A percentile compares a stretch with the other conserved stretches of the same genome.
These are phyloP conservation scores for Moelleriella libera DNA, from an alignment of 2,329 filamentous ascomycete species.

Conservation along the genomic window DNA sequence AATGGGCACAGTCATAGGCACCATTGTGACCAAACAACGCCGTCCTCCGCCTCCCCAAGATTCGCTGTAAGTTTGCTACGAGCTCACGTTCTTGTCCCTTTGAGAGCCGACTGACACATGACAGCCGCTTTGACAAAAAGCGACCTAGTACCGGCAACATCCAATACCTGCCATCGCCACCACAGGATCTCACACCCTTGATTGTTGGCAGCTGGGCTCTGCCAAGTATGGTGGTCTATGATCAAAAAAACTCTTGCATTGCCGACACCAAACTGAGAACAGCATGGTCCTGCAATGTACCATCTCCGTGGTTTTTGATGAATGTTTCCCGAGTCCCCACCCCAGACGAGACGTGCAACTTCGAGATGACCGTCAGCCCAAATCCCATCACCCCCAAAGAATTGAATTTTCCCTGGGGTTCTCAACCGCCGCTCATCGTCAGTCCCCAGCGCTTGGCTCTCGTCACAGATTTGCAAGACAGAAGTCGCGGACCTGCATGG, in stretches of 20 bases:
- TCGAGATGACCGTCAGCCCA: constrained; percentile 23
- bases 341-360: constrained; percentile 18
- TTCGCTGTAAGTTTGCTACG: constrained; percentile 11
- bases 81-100: not conserved
- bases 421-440: constrained; percentile 32
- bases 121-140: constrained; percentile 11
- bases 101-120: constrained; percentile 1
- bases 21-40: constrained; percentile 8
- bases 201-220: constrained; percentile 41
- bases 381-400: constrained; percentile 25
- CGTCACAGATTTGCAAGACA: constrained; percentile 37
- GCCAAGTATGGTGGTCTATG: constrained; percentile 35
- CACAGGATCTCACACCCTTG: constrained; percentile 35
- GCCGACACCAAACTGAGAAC: constrained; percentile 35
- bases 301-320: constrained; percentile 28
- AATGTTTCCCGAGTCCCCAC: constrained; percentile 18
- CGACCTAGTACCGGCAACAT: constrained; percentile 29
- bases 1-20: constrained; percentile 35
- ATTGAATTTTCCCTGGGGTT: constrained; percentile 27
- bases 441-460: constrained; percentile 25
- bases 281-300: constrained; percentile 50
- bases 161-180: constrained; percentile 32
- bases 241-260: constrained; percentile 41
- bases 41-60: constrained; percentile 1
- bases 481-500: constrained; percentile 38